A percentile compares a stretch with the other conserved stretches of the same genome.
Conservation (phyloP, 192 early-diverging fungal genomes). For the Gamsiella multidivaricata region DNA sequence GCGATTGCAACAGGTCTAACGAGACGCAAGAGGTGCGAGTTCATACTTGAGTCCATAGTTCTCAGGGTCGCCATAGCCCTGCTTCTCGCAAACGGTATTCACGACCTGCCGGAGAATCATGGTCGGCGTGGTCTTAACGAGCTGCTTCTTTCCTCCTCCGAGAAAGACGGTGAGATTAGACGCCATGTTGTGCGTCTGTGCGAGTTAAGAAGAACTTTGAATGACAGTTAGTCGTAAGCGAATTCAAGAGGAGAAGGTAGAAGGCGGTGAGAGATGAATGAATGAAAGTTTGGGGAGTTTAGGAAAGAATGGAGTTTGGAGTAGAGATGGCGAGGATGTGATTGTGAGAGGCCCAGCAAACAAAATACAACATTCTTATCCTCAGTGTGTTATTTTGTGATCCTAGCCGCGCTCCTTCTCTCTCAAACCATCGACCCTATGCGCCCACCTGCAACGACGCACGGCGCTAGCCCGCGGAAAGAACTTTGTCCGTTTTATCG, state of each 20-base stretch:
- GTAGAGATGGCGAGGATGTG: too few species aligned
- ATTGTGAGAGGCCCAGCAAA: too few species aligned
- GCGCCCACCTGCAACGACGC: too few species aligned
- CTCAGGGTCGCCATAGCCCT: conserved; percentile 63
- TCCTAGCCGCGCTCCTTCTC: too few species aligned
- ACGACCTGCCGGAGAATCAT: conserved; percentile 79
- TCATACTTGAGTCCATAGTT: conserved; percentile 69
- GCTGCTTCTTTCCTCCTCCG: conserved; percentile 57
- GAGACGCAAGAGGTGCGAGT: neutral
- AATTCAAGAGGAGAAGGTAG: neutral
- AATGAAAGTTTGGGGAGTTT: neutral
- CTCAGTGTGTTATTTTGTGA: too few species aligned
- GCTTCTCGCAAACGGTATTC: conserved; percentile 68
- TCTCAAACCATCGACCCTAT: too few species aligned
- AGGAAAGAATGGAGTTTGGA: too few species aligned
- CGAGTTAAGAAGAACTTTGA: neutral
- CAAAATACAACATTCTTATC: too few species aligned
- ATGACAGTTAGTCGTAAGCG: too few species aligned
- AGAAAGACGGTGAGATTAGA: conserved; percentile 68
- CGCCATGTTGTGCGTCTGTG: conserved; percentile 57
- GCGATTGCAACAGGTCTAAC: too few species aligned
- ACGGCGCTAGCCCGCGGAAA: too few species aligned
- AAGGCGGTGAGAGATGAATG: neutral
- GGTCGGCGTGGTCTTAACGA: conserved; percentile 78
- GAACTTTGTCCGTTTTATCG: too few species aligned